Evolutionary conservation across 2,329 filamentous ascomycete genomes (phyloP).

Genomic region (Fusarium sp.): DNA sequence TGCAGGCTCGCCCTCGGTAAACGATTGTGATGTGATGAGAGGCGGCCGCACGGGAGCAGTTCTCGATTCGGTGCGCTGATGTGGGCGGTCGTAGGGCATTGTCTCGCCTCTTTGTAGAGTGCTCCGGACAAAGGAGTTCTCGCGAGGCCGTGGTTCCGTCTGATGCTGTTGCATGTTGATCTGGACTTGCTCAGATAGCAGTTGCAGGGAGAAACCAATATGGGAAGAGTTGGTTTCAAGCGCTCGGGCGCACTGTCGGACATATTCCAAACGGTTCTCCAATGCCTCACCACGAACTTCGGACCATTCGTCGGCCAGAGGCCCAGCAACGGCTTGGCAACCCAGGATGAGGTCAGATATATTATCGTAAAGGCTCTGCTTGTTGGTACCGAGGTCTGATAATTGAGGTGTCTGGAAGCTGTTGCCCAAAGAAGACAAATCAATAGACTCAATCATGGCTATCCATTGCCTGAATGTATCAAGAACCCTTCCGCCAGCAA

Average conservation of each 20-base stretch:
- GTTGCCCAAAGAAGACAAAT: slow-evolving; percentile 82
- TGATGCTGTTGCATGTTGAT: slow-evolving; percentile 62
- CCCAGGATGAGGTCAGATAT: slow-evolving; percentile 88
- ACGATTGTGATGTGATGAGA: slow-evolving; percentile 70
- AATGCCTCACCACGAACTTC: slow-evolving; percentile 90
- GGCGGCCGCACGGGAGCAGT: slow-evolving; percentile 58
- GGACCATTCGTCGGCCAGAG: slow-evolving; percentile 94
- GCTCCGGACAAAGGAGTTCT: slow-evolving; percentile 62
- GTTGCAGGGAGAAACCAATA: slow-evolving; percentile 86
- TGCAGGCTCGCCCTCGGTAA: slow-evolving; percentile 68
- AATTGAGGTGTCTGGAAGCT: slow-evolving; percentile 87
- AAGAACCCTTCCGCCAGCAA: slow-evolving; percentile 80
- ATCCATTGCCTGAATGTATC: slow-evolving; percentile 94
- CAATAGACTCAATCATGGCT: slow-evolving; percentile 89
- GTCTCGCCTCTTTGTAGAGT: slow-evolving; percentile 68
- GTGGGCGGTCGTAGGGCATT: slow-evolving; percentile 66
- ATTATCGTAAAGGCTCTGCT: slow-evolving; percentile 93
- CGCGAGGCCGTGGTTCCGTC: slow-evolving; percentile 56
- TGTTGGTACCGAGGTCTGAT: slow-evolving; percentile 87
- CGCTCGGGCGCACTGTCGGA: slow-evolving; percentile 80
- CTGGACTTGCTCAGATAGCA: slow-evolving; percentile 85
- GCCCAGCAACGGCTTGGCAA: slow-evolving; percentile 92
- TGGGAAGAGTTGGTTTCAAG: slow-evolving; percentile 89
- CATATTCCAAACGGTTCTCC: slow-evolving; percentile 85
- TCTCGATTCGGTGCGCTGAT: slow-evolving; percentile 69